Conservation (phyloP, 768 basidiomycete species). For the Scleroderma bovista region DNA sequence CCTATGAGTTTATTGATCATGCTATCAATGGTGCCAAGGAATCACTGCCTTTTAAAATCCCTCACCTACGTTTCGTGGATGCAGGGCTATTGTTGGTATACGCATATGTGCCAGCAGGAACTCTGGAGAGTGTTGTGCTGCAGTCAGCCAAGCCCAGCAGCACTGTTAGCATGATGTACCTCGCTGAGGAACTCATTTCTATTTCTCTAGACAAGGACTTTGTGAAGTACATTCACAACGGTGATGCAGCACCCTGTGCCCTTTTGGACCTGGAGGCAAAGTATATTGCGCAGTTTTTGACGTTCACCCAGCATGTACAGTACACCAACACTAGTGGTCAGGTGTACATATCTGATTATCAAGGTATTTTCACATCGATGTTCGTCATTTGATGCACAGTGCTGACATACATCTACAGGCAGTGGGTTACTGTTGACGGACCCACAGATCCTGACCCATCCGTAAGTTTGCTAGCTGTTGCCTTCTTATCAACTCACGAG, state of each 20-base stretch:
- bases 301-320: background rate
- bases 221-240: no score
- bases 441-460: no score
- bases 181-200: background rate
- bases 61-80: constrained; percentile 4
- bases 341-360: no score
- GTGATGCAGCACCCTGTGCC: background rate
- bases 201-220: no score
- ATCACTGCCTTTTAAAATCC: constrained; percentile 5
- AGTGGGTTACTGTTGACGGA: no score
- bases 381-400: no score
- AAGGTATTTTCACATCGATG: no score
- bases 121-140: background rate
- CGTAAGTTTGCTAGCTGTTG: no score
- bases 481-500: no score
- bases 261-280: background rate
- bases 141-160: background rate
- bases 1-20: constrained; percentile 4
- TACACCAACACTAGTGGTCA: no score
- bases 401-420: no score
- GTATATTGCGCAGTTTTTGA: background rate
- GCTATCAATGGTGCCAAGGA: background rate
- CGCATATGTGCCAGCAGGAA: background rate
- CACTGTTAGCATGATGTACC: background rate
- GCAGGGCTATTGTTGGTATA: constrained; percentile 1